Base-by-base conservation (phyloP, 345 rosid genomes). In the Aquilaria malaccensis region DNA sequence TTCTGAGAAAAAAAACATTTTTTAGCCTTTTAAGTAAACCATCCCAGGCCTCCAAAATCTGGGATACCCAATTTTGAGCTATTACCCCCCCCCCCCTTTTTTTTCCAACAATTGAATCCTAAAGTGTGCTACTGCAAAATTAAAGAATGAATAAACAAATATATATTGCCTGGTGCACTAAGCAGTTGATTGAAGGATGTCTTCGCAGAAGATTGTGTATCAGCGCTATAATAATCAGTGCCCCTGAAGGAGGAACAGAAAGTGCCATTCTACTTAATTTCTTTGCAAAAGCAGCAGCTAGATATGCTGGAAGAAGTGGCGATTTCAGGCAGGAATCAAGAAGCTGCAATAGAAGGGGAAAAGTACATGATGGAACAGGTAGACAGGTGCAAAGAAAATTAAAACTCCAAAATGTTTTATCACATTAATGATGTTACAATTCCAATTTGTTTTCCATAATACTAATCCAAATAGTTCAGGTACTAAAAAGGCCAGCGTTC, bases 261-360 rank as follows among this genome's bases (percentile, higher is more conserved):
- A 90, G 85, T 32, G 89, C 69, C 73, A 94, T 65, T 64, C 96
- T 82, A 76, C 97, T 88, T 72, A 94, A 73, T 74, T 83, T 90
- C 83, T 90, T 94, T 12, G 85, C 79, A 76, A 90, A 94, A 51
- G 96, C 84, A 79, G 99, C 95, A 72, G 99, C 97, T 67, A 94
- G 75, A 70, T 90, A 94, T 61, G 92, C 99, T 51, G 96, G 99
- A 78, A 90, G 97, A 79, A 94, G 83, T n/a, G 96, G 79, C 10
- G 96, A 90, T 74, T 83, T 86, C 59, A 94, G 84, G 80, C 97
- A 94, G 69, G 95, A 71, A 72, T 90, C 97, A 77, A 94, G 89
- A 67, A 94, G 95, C 99, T 90, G 85, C 81, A 79, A 33, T 62
- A 60, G 65, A 73, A 50, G 14, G 33, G 56, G 49, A 46, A 33